Evolutionary conservation across 2,329 filamentous ascomycete genomes (phyloP), one percentile per base, ranked within the genome.

Genomic region (Alternaria gaisen): DNA sequence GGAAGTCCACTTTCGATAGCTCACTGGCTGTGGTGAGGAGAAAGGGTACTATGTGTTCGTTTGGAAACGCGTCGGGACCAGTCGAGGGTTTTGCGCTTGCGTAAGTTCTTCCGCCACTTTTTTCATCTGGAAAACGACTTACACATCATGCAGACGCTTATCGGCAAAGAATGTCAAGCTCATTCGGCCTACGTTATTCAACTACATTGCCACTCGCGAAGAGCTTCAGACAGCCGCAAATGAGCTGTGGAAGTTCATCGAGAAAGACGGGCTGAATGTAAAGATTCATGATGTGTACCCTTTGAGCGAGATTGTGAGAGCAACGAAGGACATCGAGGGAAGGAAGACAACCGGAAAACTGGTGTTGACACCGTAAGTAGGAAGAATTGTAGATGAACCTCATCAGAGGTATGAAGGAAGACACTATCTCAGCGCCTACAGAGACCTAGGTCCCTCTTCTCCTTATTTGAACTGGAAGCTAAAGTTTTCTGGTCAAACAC

Each of bases 271-370:
- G 72, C 76, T 97, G 50, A 88, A 92, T 63, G 85, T 93, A 16
- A 85, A 85, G 61, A 86, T 97, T 30, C 91, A 97, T 76, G 87
- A 93, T 64, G 82, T 89, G 0, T 97, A 97, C 77, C 87, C 90
- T 5, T 81, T 97, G 41, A 85, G 87, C 70, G 89, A 97, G 44
- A 87, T 90, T 34, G 87, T 84, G 36, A 83, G 86, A 69, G 93
- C 92, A 12, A 93, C 97, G 65, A 79, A 81, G 50, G 84, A 97
- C 77, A 84, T 97, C 44, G 91, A 96, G 80, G 86, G 91, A 42
- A 85, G 93, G 70, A 92, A 90, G 83, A 95, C 92, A 2, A 92
- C 88, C 11, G 94, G 94, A 18, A 97, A 97, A 83, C 79, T 96
- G 64, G 77, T 97, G 57, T 77, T 97, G 72, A 89, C 89, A 80